phyloP scores from a whole-genome alignment of 2,329 filamentous ascomycete species.

The Diaporthe sp. region DNA sequence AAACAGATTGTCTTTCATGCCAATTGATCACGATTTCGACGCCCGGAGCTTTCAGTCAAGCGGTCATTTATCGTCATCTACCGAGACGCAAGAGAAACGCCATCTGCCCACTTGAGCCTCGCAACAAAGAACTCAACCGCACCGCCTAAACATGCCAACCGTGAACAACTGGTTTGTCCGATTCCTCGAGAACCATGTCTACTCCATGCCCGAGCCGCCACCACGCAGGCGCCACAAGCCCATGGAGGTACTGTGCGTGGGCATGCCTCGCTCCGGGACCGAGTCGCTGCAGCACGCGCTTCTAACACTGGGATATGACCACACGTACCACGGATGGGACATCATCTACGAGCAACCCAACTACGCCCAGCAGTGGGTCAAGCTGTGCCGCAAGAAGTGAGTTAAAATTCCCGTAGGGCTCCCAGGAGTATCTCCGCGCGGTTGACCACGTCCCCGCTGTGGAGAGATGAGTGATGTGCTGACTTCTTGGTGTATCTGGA shows the following conservation, averaged over 20 bases:
- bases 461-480: neutral
- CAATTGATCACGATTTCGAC: neutral
- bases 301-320: constrained; percentile 49
- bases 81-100: neutral
- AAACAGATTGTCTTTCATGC: neutral
- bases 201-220: constrained; percentile 43
- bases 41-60: accelerated
- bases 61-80: accelerated
- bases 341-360: constrained; percentile 48
- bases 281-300: constrained; percentile 53
- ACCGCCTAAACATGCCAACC: neutral
- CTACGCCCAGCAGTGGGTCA: constrained; percentile 46
- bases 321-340: constrained; percentile 54
- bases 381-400: constrained; percentile 47
- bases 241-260: constrained; percentile 53
- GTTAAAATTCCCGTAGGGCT: no score
- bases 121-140: neutral
- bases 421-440: no score
- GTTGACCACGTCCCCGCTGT: no score
- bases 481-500: neutral
- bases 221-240: constrained; percentile 50
- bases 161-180: constrained; percentile 41
- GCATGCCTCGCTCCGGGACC: constrained; percentile 51
- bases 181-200: constrained; percentile 44
- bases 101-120: neutral